A percentile compares a stretch with the other conserved stretches of the same genome.
Evolutionary conservation across 169 alveolate genomes (phyloP).

Genomic region (Plasmodium billcollinsi): DNA sequence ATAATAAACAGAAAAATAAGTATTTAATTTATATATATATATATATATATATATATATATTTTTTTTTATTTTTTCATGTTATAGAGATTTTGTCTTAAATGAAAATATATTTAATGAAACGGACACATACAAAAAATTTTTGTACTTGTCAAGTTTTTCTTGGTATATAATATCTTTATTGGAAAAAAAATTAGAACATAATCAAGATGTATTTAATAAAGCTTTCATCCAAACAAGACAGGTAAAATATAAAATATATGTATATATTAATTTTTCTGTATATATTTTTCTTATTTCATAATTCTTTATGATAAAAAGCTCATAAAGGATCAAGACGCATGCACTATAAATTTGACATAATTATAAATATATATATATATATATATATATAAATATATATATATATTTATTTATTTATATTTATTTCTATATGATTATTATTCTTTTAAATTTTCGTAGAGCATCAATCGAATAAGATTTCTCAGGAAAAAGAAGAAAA

Average conservation of each 20-base stretch:
- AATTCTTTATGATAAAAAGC: too few relatives aligned
- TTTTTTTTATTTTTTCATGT: constrained; percentile 26
- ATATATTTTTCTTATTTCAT: not conserved
- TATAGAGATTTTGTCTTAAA: constrained; percentile 50
- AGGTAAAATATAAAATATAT: constrained; percentile 42
- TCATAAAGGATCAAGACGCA: too few relatives aligned
- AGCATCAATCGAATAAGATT: constrained; percentile 49
- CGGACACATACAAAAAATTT: constrained; percentile 31
- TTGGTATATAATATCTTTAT: constrained; percentile 61
- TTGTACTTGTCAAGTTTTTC: constrained; percentile 49
- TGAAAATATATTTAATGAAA: constrained; percentile 61
- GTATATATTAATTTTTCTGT: not conserved
- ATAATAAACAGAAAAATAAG: not conserved
- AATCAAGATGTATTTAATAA: constrained; percentile 38
- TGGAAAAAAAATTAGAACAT: constrained; percentile 60
- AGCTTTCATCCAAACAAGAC: constrained; percentile 74
- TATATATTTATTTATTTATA: not conserved
- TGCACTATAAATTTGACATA: too few relatives aligned
- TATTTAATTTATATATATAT: not conserved
- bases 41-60: not conserved
- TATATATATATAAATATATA: not conserved
- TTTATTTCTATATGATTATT: not conserved
- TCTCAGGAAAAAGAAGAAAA: constrained; percentile 40
- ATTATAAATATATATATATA: too few relatives aligned
- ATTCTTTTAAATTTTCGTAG: constrained; percentile 27